Conservation (phyloP, 129 eudicot genomes). For the Mikania micrantha region DNA sequence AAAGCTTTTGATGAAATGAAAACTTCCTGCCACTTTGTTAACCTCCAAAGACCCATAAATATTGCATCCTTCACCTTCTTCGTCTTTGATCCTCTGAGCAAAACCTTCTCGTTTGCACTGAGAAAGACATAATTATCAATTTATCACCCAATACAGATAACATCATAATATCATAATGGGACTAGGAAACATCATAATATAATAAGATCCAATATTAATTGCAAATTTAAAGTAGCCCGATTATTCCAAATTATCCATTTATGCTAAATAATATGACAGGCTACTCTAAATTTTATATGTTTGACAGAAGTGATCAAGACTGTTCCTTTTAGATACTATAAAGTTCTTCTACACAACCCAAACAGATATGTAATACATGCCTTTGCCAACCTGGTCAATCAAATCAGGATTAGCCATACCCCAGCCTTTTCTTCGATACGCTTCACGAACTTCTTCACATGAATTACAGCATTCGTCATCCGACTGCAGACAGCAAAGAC, state of each 20-base stretch:
- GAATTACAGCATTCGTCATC: constrained; percentile 97
- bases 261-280: background rate
- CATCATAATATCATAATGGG: background rate
- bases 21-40: constrained; percentile 93
- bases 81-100: constrained; percentile 77
- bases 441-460: constrained; percentile 99
- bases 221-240: background rate
- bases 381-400: constrained; percentile 36
- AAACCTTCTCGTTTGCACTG: constrained; percentile 48
- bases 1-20: constrained; percentile 88
- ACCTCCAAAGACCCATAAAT: constrained; percentile 83
- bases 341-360: background rate
- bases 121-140: no score
- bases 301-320: background rate
- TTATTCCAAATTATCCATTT: background rate
- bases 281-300: background rate
- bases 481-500: constrained; percentile 47
- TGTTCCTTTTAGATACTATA: background rate
- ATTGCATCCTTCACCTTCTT: constrained; percentile 97
- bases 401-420: constrained; percentile 76
- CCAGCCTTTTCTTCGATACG: constrained; percentile 94
- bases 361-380: background rate
- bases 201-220: background rate
- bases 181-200: background rate
- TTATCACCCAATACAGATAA: no score